Base-by-base conservation (phyloP, 2,329 filamentous ascomycete species). In the Aspergillus unguis region DNA sequence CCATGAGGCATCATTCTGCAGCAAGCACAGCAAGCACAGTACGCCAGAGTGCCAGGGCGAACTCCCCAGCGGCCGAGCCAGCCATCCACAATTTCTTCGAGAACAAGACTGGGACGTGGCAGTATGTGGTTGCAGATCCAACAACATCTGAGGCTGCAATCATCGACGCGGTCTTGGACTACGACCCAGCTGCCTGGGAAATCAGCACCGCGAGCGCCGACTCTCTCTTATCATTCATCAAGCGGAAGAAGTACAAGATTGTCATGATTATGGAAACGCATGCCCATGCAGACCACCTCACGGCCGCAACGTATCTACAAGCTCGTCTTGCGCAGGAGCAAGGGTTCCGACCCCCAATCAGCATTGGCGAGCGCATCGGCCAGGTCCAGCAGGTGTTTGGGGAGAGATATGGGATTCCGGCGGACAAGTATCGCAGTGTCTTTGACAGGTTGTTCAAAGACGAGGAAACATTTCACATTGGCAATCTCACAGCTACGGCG, bases 141-240 rank as follows among this genome's bases (percentile, higher is more conserved):
- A 52, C 62, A 0, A 82, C 80, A 0, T 63, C 59, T 1, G 62
- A 60, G 0, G 79, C 82, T 1, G 78, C 75, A 51, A 80, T 86
- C 47, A 85, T 87, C 58, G 84, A 87, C 58, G 73, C 84, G 0
- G 84, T 87, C 0, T 62, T 86, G 2, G 77, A 86, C 63, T 85
- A 77, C 54, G 76, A 84, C 42, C 72, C 74, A 1, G 58, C 64
- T 8, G 73, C 66, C 1, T 67, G 71, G 36, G 62, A 49, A 2
- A 73, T 86, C 53, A 72, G 66, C 5, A 85, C 83, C 0, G 43
- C 59, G 0, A 70, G 78, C 0, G 84, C 84, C 2, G 81, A 86
- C 53, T 41, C 54, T 0, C 57, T 87, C 0, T 68, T 86, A 0
- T 57, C 69, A 0, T 26, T 79, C 0, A 63, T 82, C 5, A 57